phyloP scores from a whole-genome alignment of 1,139 yeast genomes.

The Sugiyamaella japonica region DNA sequence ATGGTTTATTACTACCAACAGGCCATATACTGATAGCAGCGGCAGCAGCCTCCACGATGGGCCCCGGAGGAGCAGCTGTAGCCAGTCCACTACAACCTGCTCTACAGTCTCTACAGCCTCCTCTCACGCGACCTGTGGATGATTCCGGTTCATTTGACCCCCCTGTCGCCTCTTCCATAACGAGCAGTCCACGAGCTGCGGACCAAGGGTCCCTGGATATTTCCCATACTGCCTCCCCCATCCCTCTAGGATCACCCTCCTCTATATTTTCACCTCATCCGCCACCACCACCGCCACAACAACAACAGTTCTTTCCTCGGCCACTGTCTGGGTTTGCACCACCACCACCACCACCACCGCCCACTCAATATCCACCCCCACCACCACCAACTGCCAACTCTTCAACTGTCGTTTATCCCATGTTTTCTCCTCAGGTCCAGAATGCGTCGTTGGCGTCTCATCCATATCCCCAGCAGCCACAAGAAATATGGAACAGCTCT shows the following conservation, averaged over 20 bases:
- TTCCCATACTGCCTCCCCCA: constrained; percentile 13
- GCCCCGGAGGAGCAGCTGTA: constrained; percentile 11
- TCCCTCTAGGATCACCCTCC: constrained; percentile 8
- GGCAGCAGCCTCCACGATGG: constrained; percentile 17
- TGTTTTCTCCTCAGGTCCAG: constrained; percentile 6
- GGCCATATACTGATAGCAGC: constrained; percentile 26
- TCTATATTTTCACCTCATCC: constrained; percentile 14
- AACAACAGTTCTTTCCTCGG: constrained; percentile 2
- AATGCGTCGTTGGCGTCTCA: constrained; percentile 4
- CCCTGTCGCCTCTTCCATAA: background rate
- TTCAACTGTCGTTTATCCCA: constrained; percentile 11
- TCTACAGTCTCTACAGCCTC: constrained; percentile 5
- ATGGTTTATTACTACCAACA: constrained; percentile 24
- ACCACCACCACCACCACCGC: constrained; percentile 16
- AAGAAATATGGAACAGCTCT: constrained; percentile 6
- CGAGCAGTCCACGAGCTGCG: constrained; percentile 5
- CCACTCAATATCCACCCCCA: constrained; percentile 14
- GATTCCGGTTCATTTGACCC: background rate
- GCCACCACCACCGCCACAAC: background rate
- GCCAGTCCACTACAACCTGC: background rate
- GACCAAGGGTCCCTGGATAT: constrained; percentile 3
- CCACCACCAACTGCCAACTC: background rate
- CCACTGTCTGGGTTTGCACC: constrained; percentile 10
- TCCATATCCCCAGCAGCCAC: constrained; percentile 11
- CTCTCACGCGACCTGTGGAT: background rate